These are phyloP conservation scores for Exophiala viscosa DNA, from an alignment of 2,329 filamentous ascomycete genomes.

Conservation along the genomic window DNA sequence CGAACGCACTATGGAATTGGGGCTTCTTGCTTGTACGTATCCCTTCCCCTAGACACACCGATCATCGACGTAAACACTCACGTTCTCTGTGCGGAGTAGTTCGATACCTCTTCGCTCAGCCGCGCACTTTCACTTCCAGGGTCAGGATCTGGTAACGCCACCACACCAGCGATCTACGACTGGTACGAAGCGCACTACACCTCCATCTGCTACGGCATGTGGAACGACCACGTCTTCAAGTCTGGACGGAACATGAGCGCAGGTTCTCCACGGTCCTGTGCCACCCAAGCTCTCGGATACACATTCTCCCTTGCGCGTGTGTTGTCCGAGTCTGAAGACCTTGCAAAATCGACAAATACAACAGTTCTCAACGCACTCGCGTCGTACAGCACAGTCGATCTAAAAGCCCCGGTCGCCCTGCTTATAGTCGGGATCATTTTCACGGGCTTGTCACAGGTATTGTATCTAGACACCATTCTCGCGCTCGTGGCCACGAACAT, in stretches of 20 bases:
- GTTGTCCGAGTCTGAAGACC: no score
- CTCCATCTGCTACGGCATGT: conserved; percentile 10
- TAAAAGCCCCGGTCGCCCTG: conserved; percentile 1
- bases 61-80: no score
- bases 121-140: no score
- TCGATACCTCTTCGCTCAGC: no score
- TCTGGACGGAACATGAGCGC: conserved; percentile 2
- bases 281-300: conserved; percentile 5
- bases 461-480: conserved; percentile 1
- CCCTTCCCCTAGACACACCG: no score
- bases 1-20: no score
- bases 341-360: background rate
- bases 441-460: background rate
- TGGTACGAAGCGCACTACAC: conserved; percentile 7
- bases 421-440: background rate
- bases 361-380: background rate
- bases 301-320: conserved; percentile 3
- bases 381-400: background rate
- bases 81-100: no score
- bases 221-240: conserved; percentile 1
- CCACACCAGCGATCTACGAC: background rate
- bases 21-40: no score
- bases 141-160: no score
- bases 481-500: background rate
- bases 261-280: background rate